phyloP scores from a whole-genome alignment of 2,329 filamentous ascomycete genomes.

The Cordyceps tenuipes region DNA sequence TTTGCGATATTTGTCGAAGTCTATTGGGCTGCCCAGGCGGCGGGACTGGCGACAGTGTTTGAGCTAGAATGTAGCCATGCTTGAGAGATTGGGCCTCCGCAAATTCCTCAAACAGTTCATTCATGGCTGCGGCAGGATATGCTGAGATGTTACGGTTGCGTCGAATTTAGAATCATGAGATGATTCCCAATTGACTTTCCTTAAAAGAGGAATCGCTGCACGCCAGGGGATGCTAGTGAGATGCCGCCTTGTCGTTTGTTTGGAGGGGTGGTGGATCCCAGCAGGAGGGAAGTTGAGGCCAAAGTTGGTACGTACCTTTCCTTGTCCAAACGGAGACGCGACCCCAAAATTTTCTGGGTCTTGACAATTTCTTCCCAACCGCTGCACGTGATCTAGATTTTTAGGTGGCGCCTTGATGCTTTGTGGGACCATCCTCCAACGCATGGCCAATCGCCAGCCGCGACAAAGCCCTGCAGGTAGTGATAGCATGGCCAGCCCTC shows the following conservation, averaged over 20 bases:
- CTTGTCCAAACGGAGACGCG: neutral
- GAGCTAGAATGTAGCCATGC: conserved; percentile 66
- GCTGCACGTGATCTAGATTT: conserved; percentile 6
- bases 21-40: conserved; percentile 54
- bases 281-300: neutral
- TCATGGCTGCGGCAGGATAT: conserved; percentile 46
- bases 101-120: conserved; percentile 66
- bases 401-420: conserved; percentile 15
- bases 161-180: neutral
- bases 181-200: neutral
- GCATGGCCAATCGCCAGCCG: conserved; percentile 26
- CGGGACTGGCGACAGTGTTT: conserved; percentile 64
- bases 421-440: neutral
- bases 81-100: conserved; percentile 54
- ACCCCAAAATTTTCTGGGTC: neutral
- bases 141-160: neutral
- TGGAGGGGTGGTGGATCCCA: conserved; percentile 11
- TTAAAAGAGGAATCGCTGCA: neutral
- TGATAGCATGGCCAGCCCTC: conserved; percentile 27
- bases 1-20: conserved; percentile 62
- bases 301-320: conserved; percentile 1
- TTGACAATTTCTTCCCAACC: neutral
- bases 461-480: conserved; percentile 29
- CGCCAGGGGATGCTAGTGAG: neutral
- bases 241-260: conserved; percentile 2